Percentiles rank a stretch among this genome's conserved stretches.
Evolutionary conservation across 2,329 filamentous ascomycete species (phyloP).

Genomic region (Aaosphaeria pasadenensis): DNA sequence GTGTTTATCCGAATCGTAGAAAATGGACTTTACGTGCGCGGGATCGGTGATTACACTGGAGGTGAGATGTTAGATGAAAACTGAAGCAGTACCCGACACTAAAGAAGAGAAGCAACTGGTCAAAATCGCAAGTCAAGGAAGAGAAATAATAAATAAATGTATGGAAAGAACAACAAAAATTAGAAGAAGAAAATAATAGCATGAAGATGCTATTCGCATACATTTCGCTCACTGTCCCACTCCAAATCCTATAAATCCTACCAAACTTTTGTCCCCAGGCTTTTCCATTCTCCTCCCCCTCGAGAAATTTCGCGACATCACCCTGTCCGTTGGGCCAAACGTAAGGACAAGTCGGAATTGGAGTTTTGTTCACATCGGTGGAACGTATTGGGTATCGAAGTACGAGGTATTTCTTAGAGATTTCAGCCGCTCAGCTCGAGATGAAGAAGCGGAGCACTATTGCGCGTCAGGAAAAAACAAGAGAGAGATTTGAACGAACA

Average conservation of each 20-base stretch:
- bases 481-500: too few relatives aligned
- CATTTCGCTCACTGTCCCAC: constrained; percentile 41
- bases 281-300: constrained; percentile 31
- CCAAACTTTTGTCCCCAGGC: constrained; percentile 35
- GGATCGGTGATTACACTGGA: constrained; percentile 11
- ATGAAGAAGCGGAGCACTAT: background rate
- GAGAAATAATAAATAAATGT: background rate
- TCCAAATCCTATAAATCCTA: constrained; percentile 33
- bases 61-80: background rate
- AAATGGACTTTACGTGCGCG: constrained; percentile 24
- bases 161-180: too few relatives aligned
- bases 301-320: constrained; percentile 41
- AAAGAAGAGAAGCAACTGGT: too few relatives aligned
- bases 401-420: too few relatives aligned
- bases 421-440: too few relatives aligned
- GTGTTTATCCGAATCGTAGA: constrained; percentile 46
- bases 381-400: too few relatives aligned
- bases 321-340: constrained; percentile 26
- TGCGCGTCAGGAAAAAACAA: too few relatives aligned
- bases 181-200: too few relatives aligned
- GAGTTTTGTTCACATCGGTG: background rate
- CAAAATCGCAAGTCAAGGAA: too few relatives aligned
- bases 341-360: constrained; percentile 12
- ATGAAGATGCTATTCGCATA: constrained; percentile 11
- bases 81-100: too few relatives aligned